Percentiles rank a stretch among this genome's conserved stretches.
phyloP scores from a whole-genome alignment of 179 eudicot genomes.

The Vitellaria paradoxa region DNA sequence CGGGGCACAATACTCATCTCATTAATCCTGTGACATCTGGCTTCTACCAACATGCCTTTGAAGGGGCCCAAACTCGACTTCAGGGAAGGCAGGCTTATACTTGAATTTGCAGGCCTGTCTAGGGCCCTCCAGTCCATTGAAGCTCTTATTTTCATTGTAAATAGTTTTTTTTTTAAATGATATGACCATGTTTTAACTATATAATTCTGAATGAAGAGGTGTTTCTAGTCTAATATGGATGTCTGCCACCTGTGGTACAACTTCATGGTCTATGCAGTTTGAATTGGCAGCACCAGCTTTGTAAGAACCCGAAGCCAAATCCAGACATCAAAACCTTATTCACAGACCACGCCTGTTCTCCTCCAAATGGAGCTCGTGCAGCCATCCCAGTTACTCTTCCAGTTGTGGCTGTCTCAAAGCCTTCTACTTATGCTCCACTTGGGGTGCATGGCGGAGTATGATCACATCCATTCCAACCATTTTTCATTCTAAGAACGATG shows the following conservation, averaged over 20 bases:
- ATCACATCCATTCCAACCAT: neutral
- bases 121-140: neutral
- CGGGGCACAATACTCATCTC: too few relatives aligned
- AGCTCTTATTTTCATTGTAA: constrained; percentile 48
- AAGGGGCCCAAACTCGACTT: too few relatives aligned
- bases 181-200: too few relatives aligned
- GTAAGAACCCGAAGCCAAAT: constrained; percentile 80
- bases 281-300: constrained; percentile 95
- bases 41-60: too few relatives aligned
- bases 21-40: too few relatives aligned
- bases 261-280: constrained; percentile 42
- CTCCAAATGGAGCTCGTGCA: constrained; percentile 73
- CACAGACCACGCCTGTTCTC: constrained; percentile 64
- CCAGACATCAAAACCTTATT: constrained; percentile 85
- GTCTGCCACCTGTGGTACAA: constrained; percentile 1
- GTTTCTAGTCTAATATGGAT: neutral
- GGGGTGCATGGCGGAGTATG: constrained; percentile 73
- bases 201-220: neutral
- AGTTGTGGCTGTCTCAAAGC: constrained; percentile 60
- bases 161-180: neutral
- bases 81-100: too few relatives aligned
- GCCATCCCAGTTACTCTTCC: constrained; percentile 69
- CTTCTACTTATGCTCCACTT: constrained; percentile 56
- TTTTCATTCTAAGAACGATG: neutral
- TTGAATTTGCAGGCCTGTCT: constrained; percentile 22